Conservation (phyloP, 108 stramenopile genomes). For the Nannochloropsis salina region DNA sequence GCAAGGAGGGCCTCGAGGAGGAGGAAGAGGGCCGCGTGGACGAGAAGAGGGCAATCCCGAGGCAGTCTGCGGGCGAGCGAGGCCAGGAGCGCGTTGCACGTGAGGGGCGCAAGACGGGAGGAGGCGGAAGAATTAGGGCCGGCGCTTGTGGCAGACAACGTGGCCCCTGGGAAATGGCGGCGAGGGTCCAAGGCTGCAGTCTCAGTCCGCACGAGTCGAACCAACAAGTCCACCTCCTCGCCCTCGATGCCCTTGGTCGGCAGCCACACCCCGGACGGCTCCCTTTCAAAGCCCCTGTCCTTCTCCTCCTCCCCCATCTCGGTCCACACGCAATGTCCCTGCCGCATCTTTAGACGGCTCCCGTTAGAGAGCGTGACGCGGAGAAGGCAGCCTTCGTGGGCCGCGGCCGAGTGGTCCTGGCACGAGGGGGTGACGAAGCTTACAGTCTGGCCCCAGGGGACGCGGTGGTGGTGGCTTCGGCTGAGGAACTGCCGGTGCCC, state of each 20-base stretch:
- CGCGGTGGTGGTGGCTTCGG: neutral
- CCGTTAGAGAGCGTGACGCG: slow-evolving; percentile 7
- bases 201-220: neutral
- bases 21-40: neutral
- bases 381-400: neutral
- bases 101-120: neutral
- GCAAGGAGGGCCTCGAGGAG: neutral
- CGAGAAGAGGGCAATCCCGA: neutral
- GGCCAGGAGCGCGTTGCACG: neutral
- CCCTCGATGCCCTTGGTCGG: neutral
- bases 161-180: neutral
- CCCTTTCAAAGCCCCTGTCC: neutral
- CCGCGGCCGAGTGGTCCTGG: neutral
- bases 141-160: neutral
- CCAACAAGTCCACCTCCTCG: neutral
- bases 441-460: neutral
- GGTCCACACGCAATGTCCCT: neutral
- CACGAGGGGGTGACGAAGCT: neutral
- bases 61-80: too few species aligned
- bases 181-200: neutral
- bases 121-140: neutral
- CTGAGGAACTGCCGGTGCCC: neutral
- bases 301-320: neutral
- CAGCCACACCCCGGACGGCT: neutral
- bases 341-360: neutral